Conservation (phyloP, 202 grass and related monocot genomes). For the Schoenoplectus tabernaemontani region DNA sequence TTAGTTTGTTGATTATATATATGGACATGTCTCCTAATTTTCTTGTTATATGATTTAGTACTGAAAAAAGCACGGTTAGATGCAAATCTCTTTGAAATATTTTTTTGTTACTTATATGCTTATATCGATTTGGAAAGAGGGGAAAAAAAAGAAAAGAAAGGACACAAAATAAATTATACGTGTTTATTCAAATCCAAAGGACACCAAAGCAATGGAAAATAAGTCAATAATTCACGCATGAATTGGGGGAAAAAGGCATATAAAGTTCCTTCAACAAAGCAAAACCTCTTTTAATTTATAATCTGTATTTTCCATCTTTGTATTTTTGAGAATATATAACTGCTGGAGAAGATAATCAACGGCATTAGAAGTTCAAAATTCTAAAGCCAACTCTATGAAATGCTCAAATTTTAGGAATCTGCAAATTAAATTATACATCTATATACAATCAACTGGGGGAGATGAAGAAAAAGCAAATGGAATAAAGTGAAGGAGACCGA, state of each 20-base stretch:
- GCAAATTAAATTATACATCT: background rate
- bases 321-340: background rate
- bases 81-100: background rate
- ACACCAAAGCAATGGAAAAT: no score
- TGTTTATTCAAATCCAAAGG: no score
- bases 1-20: slow-evolving; percentile 7
- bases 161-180: no score
- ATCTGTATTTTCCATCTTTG: background rate
- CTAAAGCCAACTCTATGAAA: background rate
- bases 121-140: no score
- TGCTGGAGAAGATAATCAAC: background rate
- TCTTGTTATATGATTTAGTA: background rate
- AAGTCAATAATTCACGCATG: no score
- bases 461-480: background rate
- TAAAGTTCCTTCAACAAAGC: no score
- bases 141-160: no score
- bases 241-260: no score
- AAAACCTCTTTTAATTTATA: background rate
- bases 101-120: background rate
- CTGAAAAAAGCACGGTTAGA: background rate
- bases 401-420: background rate
- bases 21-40: background rate
- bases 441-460: background rate
- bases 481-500: background rate
- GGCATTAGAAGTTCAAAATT: background rate